A percentile compares a stretch with the other conserved stretches of the same genome.
Evolutionary conservation across 768 basidiomycete genomes (phyloP).

Genomic region (Calocybe gangraenosa): DNA sequence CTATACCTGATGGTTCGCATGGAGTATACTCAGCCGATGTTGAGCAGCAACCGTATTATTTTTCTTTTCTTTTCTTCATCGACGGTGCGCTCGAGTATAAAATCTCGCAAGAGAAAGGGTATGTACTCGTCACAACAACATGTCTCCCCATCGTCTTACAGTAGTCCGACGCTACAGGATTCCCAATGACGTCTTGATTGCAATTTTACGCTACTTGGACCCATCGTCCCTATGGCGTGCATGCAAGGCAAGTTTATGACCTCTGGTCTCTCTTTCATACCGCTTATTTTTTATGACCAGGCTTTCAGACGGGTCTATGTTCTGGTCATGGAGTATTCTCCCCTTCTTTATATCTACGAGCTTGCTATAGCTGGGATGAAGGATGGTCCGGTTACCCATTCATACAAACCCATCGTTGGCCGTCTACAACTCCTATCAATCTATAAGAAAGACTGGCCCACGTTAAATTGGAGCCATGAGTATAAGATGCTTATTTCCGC

Average conservation of each 20-base stretch:
- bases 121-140: conserved; percentile 32
- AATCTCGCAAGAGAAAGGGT: conserved; percentile 30
- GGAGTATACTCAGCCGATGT: conserved; percentile 34
- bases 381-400: conserved; percentile 40
- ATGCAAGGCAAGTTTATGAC: conserved; percentile 34
- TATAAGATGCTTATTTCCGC: conserved; percentile 35
- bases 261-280: not conserved
- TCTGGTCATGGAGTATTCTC: conserved; percentile 42
- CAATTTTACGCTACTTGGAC: conserved; percentile 45
- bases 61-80: conserved; percentile 39
- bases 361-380: conserved; percentile 47
- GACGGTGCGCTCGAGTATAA: conserved; percentile 38
- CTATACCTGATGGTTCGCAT: conserved; percentile 34
- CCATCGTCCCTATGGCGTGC: conserved; percentile 43
- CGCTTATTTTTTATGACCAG: conserved; percentile 22
- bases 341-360: conserved; percentile 47
- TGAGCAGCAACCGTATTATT: conserved; percentile 40
- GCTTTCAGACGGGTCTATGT: conserved; percentile 41
- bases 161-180: conserved; percentile 43
- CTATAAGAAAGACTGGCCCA: conserved; percentile 48
- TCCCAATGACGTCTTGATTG: conserved; percentile 47
- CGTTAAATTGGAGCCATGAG: conserved; percentile 44
- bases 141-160: conserved; percentile 42
- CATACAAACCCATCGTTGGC: conserved; percentile 30
- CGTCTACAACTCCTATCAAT: conserved; percentile 42